Percentiles rank a stretch among this genome's conserved stretches.
Evolutionary conservation across 768 basidiomycete species (phyloP).

Genomic region (Amanita pseudoporphyria): DNA sequence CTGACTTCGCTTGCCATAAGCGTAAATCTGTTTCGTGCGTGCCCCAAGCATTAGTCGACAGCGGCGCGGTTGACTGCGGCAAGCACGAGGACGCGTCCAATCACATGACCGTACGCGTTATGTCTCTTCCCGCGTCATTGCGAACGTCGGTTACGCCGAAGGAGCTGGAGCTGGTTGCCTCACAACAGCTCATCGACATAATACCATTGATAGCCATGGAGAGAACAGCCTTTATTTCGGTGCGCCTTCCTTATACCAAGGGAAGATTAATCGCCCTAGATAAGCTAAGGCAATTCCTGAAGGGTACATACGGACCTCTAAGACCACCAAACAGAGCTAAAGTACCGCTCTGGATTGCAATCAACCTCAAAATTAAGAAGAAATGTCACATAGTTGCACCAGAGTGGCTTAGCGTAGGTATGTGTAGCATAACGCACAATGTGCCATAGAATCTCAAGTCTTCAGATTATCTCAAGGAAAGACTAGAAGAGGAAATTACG

Average conservation of each 20-base stretch:
- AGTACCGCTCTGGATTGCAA: constrained; percentile 95
- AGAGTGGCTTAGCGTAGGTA: constrained; percentile 81
- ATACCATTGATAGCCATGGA: constrained; percentile 88
- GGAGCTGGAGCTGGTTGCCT: constrained; percentile 85
- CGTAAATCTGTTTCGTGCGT: constrained; percentile 54
- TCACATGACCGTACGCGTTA: constrained; percentile 28
- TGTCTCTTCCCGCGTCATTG: constrained; percentile 73
- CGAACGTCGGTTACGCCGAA: constrained; percentile 68
- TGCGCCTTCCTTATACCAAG: constrained; percentile 31
- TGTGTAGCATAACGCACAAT: constrained; percentile 17
- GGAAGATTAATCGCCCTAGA: not conserved
- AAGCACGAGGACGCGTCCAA: constrained; percentile 13
- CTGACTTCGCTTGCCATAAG: constrained; percentile 54
- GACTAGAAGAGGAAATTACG: constrained; percentile 66
- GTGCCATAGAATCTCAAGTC: not conserved
- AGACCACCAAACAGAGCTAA: constrained; percentile 75
- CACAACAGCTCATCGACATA: constrained; percentile 76
- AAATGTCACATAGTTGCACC: constrained; percentile 92
- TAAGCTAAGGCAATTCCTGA: constrained; percentile 14
- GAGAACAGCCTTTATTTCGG: constrained; percentile 85
- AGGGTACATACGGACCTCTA: constrained; percentile 93
- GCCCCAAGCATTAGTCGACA: constrained; percentile 40
- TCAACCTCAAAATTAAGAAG: constrained; percentile 88
- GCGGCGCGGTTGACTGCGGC: constrained; percentile 1
- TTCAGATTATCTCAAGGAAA: constrained; percentile 72